These are phyloP conservation scores for Ophiocordyceps sinensis DNA, from an alignment of 2,329 filamentous ascomycete species.

Conservation along the genomic window DNA sequence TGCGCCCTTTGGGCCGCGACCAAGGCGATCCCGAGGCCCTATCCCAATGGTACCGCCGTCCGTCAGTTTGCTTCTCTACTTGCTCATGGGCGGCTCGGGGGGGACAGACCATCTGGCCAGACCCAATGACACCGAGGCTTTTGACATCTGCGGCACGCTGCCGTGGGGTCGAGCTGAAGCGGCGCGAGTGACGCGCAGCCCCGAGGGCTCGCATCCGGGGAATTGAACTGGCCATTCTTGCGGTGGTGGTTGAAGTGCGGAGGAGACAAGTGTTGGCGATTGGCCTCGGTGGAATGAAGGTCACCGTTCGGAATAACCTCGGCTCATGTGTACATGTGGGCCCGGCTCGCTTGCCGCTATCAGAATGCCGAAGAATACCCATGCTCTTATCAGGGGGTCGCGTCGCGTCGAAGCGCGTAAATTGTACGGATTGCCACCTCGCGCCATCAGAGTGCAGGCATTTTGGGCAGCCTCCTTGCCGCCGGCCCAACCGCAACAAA, in stretches of 20 bases:
- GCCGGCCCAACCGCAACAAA: too few relatives aligned
- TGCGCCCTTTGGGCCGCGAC: constrained; percentile 77
- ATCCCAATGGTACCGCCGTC: constrained; percentile 5
- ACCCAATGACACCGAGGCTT: constrained; percentile 79
- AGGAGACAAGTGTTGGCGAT: background rate
- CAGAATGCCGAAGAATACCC: constrained; percentile 4
- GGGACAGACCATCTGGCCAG: constrained; percentile 76
- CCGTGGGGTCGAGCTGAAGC: constrained; percentile 55
- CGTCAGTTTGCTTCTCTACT: constrained; percentile 8
- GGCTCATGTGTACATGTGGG: constrained; percentile 15
- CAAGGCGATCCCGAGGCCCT: constrained; percentile 92
- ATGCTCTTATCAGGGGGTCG: constrained; percentile 2
- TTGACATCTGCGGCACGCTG: constrained; percentile 60
- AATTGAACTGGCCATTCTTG: constrained; percentile 25
- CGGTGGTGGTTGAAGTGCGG: background rate
- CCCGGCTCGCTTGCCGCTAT: background rate
- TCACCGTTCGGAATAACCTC: constrained; percentile 25
- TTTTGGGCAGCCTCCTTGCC: too few relatives aligned
- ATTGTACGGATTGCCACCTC: background rate
- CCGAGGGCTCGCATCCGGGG: constrained; percentile 21
- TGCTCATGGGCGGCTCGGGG: background rate
- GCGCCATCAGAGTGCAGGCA: too few relatives aligned
- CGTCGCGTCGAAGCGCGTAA: constrained; percentile 11
- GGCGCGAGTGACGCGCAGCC: constrained; percentile 28
- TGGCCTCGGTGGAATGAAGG: constrained; percentile 3